phyloP scores from a whole-genome alignment of 345 rosid genomes.

The Eucalyptus globulus region DNA sequence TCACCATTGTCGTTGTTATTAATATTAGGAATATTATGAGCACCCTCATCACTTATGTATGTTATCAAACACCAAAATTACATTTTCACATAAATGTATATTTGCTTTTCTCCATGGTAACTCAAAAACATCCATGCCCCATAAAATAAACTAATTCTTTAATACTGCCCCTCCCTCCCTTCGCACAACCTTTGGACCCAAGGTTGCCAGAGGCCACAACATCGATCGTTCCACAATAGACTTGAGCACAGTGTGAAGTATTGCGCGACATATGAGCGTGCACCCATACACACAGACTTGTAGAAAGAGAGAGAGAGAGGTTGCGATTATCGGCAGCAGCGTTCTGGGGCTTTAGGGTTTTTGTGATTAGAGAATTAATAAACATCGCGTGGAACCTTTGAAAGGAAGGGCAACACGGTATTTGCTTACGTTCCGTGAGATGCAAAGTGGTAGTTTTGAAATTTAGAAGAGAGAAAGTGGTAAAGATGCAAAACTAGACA shows the following conservation, averaged over 20 bases:
- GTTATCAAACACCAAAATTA: not conserved
- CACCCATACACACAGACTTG: too few species aligned
- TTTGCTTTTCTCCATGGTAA: not conserved
- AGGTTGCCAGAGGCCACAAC: not conserved
- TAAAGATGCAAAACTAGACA: not conserved
- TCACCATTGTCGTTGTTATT: not conserved
- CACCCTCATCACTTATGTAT: not conserved
- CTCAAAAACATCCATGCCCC: not conserved
- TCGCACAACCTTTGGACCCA: not conserved
- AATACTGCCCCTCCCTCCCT: not conserved
- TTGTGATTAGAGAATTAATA: not conserved
- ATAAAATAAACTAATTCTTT: not conserved
- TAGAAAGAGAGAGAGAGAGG: not conserved
- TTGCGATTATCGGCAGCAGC: not conserved
- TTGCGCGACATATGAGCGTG: not conserved
- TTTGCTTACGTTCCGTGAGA: not conserved
- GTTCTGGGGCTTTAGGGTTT: not conserved
- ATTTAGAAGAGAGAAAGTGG: not conserved
- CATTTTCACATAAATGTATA: not conserved
- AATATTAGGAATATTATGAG: not conserved
- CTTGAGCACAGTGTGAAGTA: not conserved
- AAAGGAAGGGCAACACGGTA: not conserved
- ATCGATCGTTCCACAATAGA: not conserved
- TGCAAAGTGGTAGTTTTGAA: not conserved
- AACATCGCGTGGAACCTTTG: not conserved